Conservation (phyloP, 495 filamentous ascomycete genomes). For the Parmelia sp. region DNA sequence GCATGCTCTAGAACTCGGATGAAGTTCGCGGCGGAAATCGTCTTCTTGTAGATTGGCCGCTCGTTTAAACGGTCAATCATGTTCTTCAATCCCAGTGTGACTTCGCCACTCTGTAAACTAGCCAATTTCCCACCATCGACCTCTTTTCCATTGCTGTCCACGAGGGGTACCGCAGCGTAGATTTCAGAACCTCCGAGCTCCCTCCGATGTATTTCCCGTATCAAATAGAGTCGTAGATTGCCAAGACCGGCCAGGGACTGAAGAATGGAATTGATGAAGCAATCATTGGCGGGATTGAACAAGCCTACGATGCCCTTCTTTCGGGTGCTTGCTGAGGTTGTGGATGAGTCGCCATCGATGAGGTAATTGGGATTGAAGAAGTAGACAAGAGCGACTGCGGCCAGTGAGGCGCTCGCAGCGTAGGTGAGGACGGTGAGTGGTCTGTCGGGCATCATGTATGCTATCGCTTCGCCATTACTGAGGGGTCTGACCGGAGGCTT, state of each 20-base stretch:
- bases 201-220: slow-evolving; percentile 77
- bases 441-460: slow-evolving; percentile 71
- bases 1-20: slow-evolving; percentile 74
- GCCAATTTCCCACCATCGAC: slow-evolving; percentile 60
- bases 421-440: slow-evolving; percentile 83
- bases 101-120: slow-evolving; percentile 69
- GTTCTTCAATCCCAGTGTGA: slow-evolving; percentile 85
- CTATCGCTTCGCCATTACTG: slow-evolving; percentile 19
- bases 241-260: slow-evolving; percentile 93
- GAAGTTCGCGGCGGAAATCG: slow-evolving; percentile 77
- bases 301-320: slow-evolving; percentile 90
- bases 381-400: slow-evolving; percentile 92
- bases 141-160: slow-evolving; percentile 42
- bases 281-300: slow-evolving; percentile 90
- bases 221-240: slow-evolving; percentile 83
- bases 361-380: slow-evolving; percentile 95
- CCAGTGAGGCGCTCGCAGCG: slow-evolving; percentile 90
- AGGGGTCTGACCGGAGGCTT: background rate
- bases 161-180: slow-evolving; percentile 52
- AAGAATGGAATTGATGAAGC: slow-evolving; percentile 97
- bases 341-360: slow-evolving; percentile 68
- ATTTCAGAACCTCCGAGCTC: slow-evolving; percentile 66
- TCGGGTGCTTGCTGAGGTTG: slow-evolving; percentile 50
- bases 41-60: slow-evolving; percentile 87
- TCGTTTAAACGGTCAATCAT: slow-evolving; percentile 93